Percentiles rank a stretch among this genome's conserved stretches.
These are phyloP conservation scores for Porpolomopsis calyptriformis DNA, from an alignment of 768 basidiomycete genomes.

Conservation along the genomic window DNA sequence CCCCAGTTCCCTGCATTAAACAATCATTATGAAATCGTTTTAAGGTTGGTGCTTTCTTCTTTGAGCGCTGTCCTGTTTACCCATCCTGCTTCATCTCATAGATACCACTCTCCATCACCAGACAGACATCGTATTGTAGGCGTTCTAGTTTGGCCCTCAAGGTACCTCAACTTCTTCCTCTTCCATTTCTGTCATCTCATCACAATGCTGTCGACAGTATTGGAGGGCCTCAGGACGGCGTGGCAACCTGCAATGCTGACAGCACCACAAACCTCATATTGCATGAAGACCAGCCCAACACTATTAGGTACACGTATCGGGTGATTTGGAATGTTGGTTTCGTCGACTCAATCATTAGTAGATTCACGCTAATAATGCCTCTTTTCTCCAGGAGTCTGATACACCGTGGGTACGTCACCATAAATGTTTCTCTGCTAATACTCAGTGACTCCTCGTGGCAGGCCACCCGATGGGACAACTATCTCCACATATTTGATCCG, in stretches of 20 bases:
- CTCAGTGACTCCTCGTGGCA: constrained; percentile 22
- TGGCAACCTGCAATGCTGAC: constrained; percentile 41
- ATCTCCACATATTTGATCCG: constrained; percentile 88
- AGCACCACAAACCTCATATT: constrained; percentile 41
- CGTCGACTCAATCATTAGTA: neutral
- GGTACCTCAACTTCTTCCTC: constrained; percentile 24
- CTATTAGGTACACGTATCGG: constrained; percentile 77
- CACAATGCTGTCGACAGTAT: constrained; percentile 31
- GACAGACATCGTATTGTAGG: constrained; percentile 82
- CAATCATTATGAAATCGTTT: constrained; percentile 86
- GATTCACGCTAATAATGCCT: neutral
- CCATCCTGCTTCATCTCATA: constrained; percentile 20
- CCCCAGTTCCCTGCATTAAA: constrained; percentile 62
- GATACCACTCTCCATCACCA: constrained; percentile 69
- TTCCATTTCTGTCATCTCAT: neutral
- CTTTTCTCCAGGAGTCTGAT: constrained; percentile 53
- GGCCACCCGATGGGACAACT: constrained; percentile 96
- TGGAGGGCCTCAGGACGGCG: constrained; percentile 46
- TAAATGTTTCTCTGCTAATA: neutral
- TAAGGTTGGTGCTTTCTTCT: constrained; percentile 41
- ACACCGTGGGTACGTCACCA: constrained; percentile 59
- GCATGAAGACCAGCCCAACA: constrained; percentile 47
- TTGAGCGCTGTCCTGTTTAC: neutral
- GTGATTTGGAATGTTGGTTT: constrained; percentile 72
- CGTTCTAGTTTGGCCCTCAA: constrained; percentile 70